These are phyloP conservation scores for Coleophoma eucalyptorum DNA, from an alignment of 2,329 filamentous ascomycete genomes.

Conservation along the genomic window DNA sequence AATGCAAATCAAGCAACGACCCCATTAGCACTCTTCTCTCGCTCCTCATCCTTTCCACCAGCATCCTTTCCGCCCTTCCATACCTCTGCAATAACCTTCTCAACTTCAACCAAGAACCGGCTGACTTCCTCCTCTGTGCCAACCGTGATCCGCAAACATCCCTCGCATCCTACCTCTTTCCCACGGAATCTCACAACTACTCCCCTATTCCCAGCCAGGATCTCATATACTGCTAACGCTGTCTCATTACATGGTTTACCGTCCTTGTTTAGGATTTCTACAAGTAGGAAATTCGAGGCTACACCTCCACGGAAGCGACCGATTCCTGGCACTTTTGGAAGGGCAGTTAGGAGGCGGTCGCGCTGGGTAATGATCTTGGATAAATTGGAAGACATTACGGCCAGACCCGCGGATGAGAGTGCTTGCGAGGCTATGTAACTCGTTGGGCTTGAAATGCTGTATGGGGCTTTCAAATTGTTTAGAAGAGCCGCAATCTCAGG, in stretches of 20 bases:
- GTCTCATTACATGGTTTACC: slow-evolving; percentile 75
- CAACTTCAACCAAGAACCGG: slow-evolving; percentile 69
- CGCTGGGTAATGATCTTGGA: slow-evolving; percentile 72
- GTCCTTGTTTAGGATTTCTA: slow-evolving; percentile 73
- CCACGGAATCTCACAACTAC: slow-evolving; percentile 94
- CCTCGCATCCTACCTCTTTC: slow-evolving; percentile 84
- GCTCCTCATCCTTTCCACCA: slow-evolving; percentile 8
- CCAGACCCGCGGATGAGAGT: slow-evolving; percentile 62
- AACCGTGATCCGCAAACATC: slow-evolving; percentile 87
- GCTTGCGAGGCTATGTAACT: slow-evolving; percentile 75
- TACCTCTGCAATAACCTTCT: slow-evolving; percentile 24
- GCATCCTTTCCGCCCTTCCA: not conserved
- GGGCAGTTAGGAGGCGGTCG: slow-evolving; percentile 66
- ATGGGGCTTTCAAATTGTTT: slow-evolving; percentile 92
- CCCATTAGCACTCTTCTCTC: slow-evolving; percentile 15
- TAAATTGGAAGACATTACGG: slow-evolving; percentile 68
- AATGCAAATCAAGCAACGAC: slow-evolving; percentile 8
- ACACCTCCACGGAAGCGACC: slow-evolving; percentile 77
- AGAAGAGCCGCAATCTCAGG: slow-evolving; percentile 72
- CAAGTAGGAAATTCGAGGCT: slow-evolving; percentile 85
- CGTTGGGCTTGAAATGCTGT: slow-evolving; percentile 90
- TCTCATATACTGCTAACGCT: slow-evolving; percentile 78
- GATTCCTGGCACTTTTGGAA: slow-evolving; percentile 73
- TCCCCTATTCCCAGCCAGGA: slow-evolving; percentile 77
- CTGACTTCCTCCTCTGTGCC: slow-evolving; percentile 86